Evolutionary conservation across 805 yeast genomes (phyloP).

Genomic region (Yamadazyma kitorensis): DNA sequence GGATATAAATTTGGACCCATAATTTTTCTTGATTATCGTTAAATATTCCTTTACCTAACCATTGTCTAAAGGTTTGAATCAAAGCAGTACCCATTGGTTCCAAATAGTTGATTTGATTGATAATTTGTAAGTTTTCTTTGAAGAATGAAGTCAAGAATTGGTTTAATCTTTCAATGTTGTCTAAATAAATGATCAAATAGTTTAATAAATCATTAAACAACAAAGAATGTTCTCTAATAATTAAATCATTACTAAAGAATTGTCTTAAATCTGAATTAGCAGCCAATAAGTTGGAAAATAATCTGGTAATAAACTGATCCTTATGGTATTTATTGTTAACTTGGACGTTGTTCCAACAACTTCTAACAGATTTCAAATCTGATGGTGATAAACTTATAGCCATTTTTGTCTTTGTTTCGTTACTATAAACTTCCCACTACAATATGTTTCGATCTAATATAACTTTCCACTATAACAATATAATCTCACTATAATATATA

Average conservation of each 20-base stretch:
- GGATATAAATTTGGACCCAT: constrained; percentile 41
- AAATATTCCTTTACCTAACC: constrained; percentile 31
- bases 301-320: constrained; percentile 26
- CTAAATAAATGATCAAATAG: constrained; percentile 29
- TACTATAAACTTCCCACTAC: too few species aligned
- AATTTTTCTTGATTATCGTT: constrained; percentile 29
- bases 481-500: too few species aligned
- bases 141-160: constrained; percentile 34
- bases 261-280: constrained; percentile 25
- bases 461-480: too few species aligned
- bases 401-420: constrained; percentile 6
- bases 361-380: constrained; percentile 19
- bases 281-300: constrained; percentile 33
- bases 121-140: constrained; percentile 26
- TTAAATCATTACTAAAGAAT: constrained; percentile 19
- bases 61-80: constrained; percentile 34
- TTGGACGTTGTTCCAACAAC: constrained; percentile 34
- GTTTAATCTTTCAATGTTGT: constrained; percentile 25
- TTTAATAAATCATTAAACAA: constrained; percentile 35
- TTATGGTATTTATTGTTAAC: constrained; percentile 27
- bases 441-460: too few species aligned
- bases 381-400: constrained; percentile 10
- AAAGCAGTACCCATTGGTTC: constrained; percentile 43
- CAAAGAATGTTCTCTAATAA: constrained; percentile 27
- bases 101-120: constrained; percentile 27